phyloP scores from a whole-genome alignment of 257 asterid species.

The Leonotis leonurus region DNA sequence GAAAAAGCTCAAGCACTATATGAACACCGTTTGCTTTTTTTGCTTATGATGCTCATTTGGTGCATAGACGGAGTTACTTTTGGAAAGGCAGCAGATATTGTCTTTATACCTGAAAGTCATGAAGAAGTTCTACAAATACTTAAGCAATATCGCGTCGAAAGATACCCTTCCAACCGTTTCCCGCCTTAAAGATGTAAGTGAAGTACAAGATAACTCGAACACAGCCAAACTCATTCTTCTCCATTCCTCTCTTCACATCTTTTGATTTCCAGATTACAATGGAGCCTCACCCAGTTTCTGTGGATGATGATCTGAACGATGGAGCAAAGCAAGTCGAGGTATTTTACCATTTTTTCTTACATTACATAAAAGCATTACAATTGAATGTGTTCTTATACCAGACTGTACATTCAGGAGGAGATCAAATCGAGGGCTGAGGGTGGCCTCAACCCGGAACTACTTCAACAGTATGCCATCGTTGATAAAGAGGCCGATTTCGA shows the following conservation, averaged over 20 bases:
- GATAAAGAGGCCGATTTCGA: conserved; percentile 70
- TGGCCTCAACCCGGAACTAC: conserved; percentile 47
- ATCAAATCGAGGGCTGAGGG: conserved; percentile 45
- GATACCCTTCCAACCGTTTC: conserved; percentile 43
- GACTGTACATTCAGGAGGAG: conserved; percentile 34
- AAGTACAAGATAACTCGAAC: not conserved
- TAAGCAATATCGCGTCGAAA: conserved; percentile 32
- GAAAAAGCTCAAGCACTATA: not conserved
- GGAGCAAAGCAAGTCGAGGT: conserved; percentile 74
- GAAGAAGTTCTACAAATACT: conserved; percentile 65
- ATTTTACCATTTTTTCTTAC: not conserved
- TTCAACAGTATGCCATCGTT: conserved; percentile 60
- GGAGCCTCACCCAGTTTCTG: conserved; percentile 67
- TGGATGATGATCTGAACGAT: conserved; percentile 78
- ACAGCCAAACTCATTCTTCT: not conserved
- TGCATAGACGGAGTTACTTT: conserved; percentile 59
- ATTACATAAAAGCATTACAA: not conserved
- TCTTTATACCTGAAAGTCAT: conserved; percentile 54
- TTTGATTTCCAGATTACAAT: conserved; percentile 40
- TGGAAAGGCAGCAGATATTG: conserved; percentile 71
- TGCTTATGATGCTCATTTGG: conserved; percentile 12
- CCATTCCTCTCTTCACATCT: not conserved
- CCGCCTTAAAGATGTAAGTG: conserved; percentile 58
- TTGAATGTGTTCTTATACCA: not conserved
- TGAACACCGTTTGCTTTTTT: not conserved